Conservation (phyloP, 768 basidiomycete genomes). For the Xerocomellus intermedius region DNA sequence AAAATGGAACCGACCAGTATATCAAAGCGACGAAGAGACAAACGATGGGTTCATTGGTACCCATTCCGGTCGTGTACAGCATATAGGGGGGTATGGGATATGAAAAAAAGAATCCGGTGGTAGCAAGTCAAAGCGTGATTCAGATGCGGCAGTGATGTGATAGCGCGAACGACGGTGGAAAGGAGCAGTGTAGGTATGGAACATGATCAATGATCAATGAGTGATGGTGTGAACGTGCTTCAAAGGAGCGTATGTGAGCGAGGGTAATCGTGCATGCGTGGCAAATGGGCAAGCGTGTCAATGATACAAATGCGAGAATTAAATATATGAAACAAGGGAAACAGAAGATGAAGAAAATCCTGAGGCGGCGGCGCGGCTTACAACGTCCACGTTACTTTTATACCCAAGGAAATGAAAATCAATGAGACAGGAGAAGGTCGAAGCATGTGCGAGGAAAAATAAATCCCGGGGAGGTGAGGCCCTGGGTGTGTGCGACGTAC, state of each 20-base stretch:
- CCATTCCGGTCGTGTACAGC: slow-evolving; percentile 3
- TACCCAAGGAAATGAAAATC: slow-evolving; percentile 4
- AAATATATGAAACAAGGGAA: slow-evolving; percentile 27
- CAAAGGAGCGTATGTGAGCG: slow-evolving; percentile 1
- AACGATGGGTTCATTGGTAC: not conserved
- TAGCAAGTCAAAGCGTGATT: not conserved
- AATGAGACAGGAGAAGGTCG: slow-evolving; percentile 4
- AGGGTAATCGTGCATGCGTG: not conserved
- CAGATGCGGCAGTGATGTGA: not conserved
- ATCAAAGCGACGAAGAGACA: not conserved
- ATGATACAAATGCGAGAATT: slow-evolving; percentile 29
- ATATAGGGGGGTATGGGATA: not conserved
- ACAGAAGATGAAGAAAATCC: not conserved
- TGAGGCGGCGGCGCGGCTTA: slow-evolving; percentile 1
- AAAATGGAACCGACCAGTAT: too few species aligned
- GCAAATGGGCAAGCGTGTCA: slow-evolving; percentile 6
- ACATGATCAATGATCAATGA: slow-evolving; percentile 6
- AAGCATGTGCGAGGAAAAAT: slow-evolving; percentile 11
- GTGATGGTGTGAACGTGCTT: not conserved
- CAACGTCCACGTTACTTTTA: slow-evolving; percentile 14
- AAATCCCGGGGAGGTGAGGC: not conserved
- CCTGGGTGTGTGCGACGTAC: slow-evolving; percentile 14
- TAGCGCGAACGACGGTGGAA: slow-evolving; percentile 7
- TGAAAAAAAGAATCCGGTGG: not conserved
- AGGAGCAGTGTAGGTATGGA: slow-evolving; percentile 5